phyloP scores from a whole-genome alignment of 2,329 filamentous ascomycete species.

The Fusarium sp. region DNA sequence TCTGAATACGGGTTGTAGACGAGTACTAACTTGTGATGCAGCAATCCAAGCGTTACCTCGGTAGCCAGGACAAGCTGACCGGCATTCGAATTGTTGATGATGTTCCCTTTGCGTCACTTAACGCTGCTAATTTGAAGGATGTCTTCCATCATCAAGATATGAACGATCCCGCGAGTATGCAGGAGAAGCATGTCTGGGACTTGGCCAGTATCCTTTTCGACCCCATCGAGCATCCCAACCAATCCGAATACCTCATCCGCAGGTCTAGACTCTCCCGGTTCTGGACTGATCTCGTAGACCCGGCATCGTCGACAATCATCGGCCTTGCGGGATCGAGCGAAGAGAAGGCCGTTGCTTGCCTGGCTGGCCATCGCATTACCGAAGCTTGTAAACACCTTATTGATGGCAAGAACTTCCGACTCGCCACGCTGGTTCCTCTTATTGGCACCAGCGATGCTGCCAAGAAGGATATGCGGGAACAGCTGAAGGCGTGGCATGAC shows the following conservation, averaged over 20 bases:
- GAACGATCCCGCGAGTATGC: constrained; percentile 63
- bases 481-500: constrained; percentile 87
- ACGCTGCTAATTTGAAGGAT: constrained; percentile 54
- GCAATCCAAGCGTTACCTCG: constrained; percentile 70
- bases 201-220: constrained; percentile 91
- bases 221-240: constrained; percentile 63
- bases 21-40: constrained; percentile 51
- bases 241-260: constrained; percentile 60
- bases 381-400: constrained; percentile 88
- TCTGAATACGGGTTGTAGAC: background rate
- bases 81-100: constrained; percentile 68
- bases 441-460: constrained; percentile 81
- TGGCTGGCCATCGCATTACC: constrained; percentile 83
- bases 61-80: constrained; percentile 69
- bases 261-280: constrained; percentile 78
- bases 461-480: constrained; percentile 81
- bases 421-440: constrained; percentile 88
- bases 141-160: constrained; percentile 60
- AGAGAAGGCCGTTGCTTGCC: constrained; percentile 85
- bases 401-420: constrained; percentile 82
- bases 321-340: constrained; percentile 76
- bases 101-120: constrained; percentile 72
- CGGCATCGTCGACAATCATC: constrained; percentile 68
- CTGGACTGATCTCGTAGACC: constrained; percentile 77
- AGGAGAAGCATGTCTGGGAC: constrained; percentile 87